A percentile compares a stretch with the other conserved stretches of the same genome.
Conservation (phyloP, 2,329 filamentous ascomycete genomes). For the Beauveria bassiana region DNA sequence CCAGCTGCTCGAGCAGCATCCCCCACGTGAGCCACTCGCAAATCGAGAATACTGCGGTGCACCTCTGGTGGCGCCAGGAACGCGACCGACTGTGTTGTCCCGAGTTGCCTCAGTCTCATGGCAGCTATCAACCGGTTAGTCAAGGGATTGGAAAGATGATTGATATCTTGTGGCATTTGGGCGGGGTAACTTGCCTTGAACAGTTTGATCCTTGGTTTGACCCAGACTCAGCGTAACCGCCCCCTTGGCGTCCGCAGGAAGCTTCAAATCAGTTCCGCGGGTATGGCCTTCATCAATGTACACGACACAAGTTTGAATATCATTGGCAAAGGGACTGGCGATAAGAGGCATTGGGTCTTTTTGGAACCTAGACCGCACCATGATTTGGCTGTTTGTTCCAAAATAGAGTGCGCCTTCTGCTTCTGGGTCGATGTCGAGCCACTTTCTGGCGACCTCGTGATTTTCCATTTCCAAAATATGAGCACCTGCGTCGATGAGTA, state of each 20-base stretch:
- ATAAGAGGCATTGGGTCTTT: conserved; percentile 42
- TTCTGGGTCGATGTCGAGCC: conserved; percentile 38
- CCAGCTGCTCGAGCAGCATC: background rate
- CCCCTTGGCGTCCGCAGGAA: conserved; percentile 38
- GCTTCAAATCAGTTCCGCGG: conserved; percentile 50
- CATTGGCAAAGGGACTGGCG: conserved; percentile 46
- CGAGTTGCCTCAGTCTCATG: conserved; percentile 56
- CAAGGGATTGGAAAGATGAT: background rate
- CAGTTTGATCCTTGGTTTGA: conserved; percentile 53
- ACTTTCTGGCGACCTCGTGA: conserved; percentile 36
- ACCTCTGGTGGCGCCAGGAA: conserved; percentile 55
- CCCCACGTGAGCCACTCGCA: conserved; percentile 13
- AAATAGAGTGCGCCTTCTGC: conserved; percentile 49
- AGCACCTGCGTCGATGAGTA: conserved; percentile 59
- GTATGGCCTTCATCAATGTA: conserved; percentile 57
- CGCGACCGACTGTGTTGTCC: conserved; percentile 44
- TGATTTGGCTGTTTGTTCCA: conserved; percentile 23
- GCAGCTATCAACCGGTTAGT: conserved; percentile 38
- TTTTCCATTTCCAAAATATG: conserved; percentile 57
- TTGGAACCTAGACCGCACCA: conserved; percentile 16
- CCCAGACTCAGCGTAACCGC: conserved; percentile 49
- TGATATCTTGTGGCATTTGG: background rate
- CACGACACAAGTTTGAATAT: conserved; percentile 44
- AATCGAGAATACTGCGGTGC: conserved; percentile 50
- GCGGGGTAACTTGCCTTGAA: conserved; percentile 40